A percentile compares a stretch with the other conserved stretches of the same genome.
Conservation (phyloP, 495 filamentous ascomycete genomes). For the Pseudoneurospora amorphoporcata region DNA sequence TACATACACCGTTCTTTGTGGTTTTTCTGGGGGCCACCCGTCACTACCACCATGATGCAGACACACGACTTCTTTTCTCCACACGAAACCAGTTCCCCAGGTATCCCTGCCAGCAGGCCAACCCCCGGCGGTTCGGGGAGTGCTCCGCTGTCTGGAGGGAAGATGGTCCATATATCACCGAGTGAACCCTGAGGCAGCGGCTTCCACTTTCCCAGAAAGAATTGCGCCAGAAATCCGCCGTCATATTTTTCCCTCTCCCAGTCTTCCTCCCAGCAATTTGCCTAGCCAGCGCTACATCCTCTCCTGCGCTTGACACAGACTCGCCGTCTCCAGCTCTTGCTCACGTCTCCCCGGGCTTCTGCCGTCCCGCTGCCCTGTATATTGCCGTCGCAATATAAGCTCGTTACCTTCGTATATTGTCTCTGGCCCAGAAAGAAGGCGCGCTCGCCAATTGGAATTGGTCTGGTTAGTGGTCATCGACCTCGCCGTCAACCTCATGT, state of each 20-base stretch:
- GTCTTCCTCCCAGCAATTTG: background rate
- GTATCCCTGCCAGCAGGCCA: slow-evolving; percentile 19
- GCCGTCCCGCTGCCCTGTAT: slow-evolving; percentile 29
- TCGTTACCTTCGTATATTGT: slow-evolving; percentile 26
- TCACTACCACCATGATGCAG: slow-evolving; percentile 15
- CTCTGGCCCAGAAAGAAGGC: slow-evolving; percentile 17
- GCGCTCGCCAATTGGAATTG: slow-evolving; percentile 23
- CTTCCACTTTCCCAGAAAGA: slow-evolving; percentile 2
- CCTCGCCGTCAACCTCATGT: slow-evolving; percentile 19
- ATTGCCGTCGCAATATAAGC: slow-evolving; percentile 30
- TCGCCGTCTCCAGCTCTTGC: slow-evolving; percentile 6
- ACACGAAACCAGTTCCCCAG: slow-evolving; percentile 16
- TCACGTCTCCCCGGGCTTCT: slow-evolving; percentile 12
- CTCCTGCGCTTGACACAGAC: slow-evolving; percentile 4
- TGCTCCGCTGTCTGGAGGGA: slow-evolving; percentile 12
- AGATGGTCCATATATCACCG: slow-evolving; percentile 26
- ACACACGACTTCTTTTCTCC: slow-evolving; percentile 12
- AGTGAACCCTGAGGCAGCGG: slow-evolving; percentile 16
- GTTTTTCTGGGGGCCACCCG: background rate
- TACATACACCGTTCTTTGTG: background rate
- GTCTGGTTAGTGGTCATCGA: slow-evolving; percentile 18
- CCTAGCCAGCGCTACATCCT: slow-evolving; percentile 6
- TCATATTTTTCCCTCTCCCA: slow-evolving; percentile 5
- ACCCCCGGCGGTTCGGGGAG: slow-evolving; percentile 8
- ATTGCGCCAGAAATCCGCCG: slow-evolving; percentile 16